Base-by-base conservation (phyloP, 306 rosid species). In the Vigna radiata region DNA sequence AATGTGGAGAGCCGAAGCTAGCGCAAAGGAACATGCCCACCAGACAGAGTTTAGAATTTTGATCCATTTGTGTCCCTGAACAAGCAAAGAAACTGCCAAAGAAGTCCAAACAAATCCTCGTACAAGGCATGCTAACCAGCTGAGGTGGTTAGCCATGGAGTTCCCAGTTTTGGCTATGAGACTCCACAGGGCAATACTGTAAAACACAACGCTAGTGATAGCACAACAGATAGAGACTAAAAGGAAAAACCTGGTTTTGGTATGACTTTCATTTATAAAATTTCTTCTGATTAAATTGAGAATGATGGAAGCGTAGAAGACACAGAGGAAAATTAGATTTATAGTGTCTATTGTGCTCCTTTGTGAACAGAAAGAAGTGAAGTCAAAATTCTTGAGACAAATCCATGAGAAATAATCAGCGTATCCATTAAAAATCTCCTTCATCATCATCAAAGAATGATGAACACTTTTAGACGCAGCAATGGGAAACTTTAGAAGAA, bases 71-170 rank as follows among this genome's bases (percentile, higher is more conserved):
- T 80, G 75, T 53, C 43, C 44, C 59, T 86, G 83, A 68, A 82
- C 76, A 77, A 50, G 71, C 89, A 86, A 78, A 2, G 93, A 86
- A 56, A 79, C 29, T 49, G 85, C n/a, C n/a, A 83, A 77, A 23
- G 83, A 83, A 71, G 83, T 63, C 93, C 93, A 89, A 78, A 89
- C 50, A 4, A 89, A 53, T 50, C 78, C 86, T 75, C 77, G 81
- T 2, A 84, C 31, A 8, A 84, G 18, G 83, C 11, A 77, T 78
- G 48, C 67, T 54, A 84, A 47, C 27, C 27, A 25, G 27, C 27
- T 25, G 27, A 25, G 27, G 27, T 25, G 27, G 23, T 48, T 29
- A 9, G 46, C 13, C 46, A 9, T 39, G 9, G 39, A 67, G 12
- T 31, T 18, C n/a, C 50, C 43, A 7, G 48, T 47, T 82, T 78